These are phyloP conservation scores for Plasmodium gallinaceum DNA, from an alignment of 169 alveolate species.

Conservation along the genomic window DNA sequence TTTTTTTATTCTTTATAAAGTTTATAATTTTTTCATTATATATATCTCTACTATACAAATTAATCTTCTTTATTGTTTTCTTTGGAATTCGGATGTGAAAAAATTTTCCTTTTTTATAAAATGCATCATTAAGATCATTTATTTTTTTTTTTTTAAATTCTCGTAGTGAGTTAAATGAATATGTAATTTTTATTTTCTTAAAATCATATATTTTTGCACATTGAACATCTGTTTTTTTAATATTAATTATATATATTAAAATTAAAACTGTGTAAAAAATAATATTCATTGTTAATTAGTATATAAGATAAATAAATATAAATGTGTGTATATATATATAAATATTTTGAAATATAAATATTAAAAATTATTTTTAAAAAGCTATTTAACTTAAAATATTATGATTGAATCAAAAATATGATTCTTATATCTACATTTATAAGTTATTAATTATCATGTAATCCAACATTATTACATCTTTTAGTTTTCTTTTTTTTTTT, in stretches of 20 bases:
- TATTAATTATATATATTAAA: constrained; percentile 25
- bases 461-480: background rate
- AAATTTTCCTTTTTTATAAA: constrained; percentile 27
- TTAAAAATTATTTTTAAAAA: background rate
- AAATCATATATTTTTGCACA: constrained; percentile 34
- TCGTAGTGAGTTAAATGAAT: constrained; percentile 6
- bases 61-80: constrained; percentile 11
- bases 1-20: constrained; percentile 36
- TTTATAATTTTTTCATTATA: constrained; percentile 32
- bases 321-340: background rate
- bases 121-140: constrained; percentile 13
- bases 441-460: background rate
- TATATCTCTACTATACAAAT: constrained; percentile 15
- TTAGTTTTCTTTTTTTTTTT: background rate
- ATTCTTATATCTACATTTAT: background rate
- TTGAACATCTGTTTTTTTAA: background rate
- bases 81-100: constrained; percentile 49
- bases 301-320: background rate
- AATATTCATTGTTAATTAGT: constrained; percentile 20
- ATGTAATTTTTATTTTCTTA: constrained; percentile 13
- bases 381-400: background rate
- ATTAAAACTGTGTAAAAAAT: constrained; percentile 14
- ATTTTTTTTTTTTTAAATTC: constrained; percentile 7
- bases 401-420: background rate
- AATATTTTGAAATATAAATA: background rate